Conservation (phyloP, 2,329 filamentous ascomycete species). For the Chrysoporthe austroafricana region DNA sequence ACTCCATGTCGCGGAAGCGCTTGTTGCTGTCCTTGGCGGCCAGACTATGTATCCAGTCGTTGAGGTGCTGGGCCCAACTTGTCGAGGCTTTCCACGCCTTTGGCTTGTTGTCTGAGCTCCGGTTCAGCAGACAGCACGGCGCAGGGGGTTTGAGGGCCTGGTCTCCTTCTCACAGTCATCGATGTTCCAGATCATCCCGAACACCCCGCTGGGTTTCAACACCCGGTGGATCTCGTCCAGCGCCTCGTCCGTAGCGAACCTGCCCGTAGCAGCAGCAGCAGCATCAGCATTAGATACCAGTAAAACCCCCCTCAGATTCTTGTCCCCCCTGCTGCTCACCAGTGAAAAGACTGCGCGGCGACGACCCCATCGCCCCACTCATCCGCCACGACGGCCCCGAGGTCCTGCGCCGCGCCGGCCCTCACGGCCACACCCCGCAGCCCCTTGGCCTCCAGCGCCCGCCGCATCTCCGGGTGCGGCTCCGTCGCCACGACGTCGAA, state of each 20-base stretch:
- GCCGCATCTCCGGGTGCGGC: constrained; percentile 67
- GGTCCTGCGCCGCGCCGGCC: constrained; percentile 61
- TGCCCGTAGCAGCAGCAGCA: constrained; percentile 35
- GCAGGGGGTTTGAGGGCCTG: background rate
- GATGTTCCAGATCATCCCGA: constrained; percentile 75
- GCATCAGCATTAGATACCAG: background rate
- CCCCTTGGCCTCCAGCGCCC: constrained; percentile 60
- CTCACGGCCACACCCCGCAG: constrained; percentile 58
- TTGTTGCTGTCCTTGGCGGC: constrained; percentile 58
- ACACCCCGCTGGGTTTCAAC: constrained; percentile 60
- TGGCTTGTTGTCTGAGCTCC: constrained; percentile 65
- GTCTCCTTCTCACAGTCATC: constrained; percentile 58
- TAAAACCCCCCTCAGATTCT: background rate
- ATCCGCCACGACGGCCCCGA: constrained; percentile 49
- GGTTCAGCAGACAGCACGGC: background rate
- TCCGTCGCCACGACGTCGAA: constrained; percentile 61
- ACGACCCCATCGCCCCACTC: constrained; percentile 68
- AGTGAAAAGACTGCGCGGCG: constrained; percentile 67
- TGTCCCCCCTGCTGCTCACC: constrained; percentile 44
- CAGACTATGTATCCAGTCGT: constrained; percentile 59
- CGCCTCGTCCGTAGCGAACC: constrained; percentile 69
- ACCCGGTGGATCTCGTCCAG: constrained; percentile 70
- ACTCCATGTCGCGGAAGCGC: constrained; percentile 67
- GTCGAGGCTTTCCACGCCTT: constrained; percentile 57
- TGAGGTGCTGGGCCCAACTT: constrained; percentile 64